Percentiles rank a stretch among this genome's conserved stretches.
Conservation (phyloP, 148 eudicot species). For the Hydrangea macrophylla region DNA sequence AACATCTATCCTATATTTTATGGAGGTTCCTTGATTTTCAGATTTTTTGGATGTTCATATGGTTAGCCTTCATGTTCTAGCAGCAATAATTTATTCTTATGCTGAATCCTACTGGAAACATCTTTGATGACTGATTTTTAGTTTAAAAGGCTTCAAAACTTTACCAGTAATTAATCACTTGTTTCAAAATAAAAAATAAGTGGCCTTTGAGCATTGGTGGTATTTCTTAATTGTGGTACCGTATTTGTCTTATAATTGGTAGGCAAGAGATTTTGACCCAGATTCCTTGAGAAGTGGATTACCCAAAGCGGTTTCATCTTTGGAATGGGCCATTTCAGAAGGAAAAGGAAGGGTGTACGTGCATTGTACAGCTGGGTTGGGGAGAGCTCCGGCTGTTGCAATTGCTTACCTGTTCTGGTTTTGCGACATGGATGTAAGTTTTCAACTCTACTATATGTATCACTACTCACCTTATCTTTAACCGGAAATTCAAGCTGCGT, state of each 20-base stretch:
- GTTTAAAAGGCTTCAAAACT: too few relatives aligned
- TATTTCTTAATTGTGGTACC: constrained; percentile 8
- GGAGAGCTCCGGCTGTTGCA: constrained; percentile 91
- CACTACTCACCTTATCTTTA: not conserved
- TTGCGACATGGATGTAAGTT: constrained; percentile 71
- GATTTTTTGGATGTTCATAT: too few relatives aligned
- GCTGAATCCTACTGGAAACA: too few relatives aligned
- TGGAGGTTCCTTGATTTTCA: too few relatives aligned
- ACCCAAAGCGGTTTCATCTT: constrained; percentile 79
- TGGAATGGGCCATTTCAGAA: constrained; percentile 82
- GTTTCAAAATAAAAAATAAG: too few relatives aligned
- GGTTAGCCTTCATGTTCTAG: too few relatives aligned
- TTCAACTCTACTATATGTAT: not conserved
- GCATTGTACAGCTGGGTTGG: constrained; percentile 95
- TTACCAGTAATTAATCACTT: too few relatives aligned
- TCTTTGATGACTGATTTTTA: too few relatives aligned
- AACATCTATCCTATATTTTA: too few relatives aligned
- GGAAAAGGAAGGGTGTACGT: constrained; percentile 82
- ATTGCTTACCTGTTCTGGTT: constrained; percentile 97
- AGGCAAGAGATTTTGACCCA: constrained; percentile 93
- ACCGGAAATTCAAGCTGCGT: too few relatives aligned
- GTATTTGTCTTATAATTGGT: constrained; percentile 6
- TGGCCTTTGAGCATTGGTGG: too few relatives aligned
- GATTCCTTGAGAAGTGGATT: constrained; percentile 72
- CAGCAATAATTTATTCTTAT: too few relatives aligned